phyloP scores from a whole-genome alignment of 139 green algal genomes.

The Monoraphidium neglectum region DNA sequence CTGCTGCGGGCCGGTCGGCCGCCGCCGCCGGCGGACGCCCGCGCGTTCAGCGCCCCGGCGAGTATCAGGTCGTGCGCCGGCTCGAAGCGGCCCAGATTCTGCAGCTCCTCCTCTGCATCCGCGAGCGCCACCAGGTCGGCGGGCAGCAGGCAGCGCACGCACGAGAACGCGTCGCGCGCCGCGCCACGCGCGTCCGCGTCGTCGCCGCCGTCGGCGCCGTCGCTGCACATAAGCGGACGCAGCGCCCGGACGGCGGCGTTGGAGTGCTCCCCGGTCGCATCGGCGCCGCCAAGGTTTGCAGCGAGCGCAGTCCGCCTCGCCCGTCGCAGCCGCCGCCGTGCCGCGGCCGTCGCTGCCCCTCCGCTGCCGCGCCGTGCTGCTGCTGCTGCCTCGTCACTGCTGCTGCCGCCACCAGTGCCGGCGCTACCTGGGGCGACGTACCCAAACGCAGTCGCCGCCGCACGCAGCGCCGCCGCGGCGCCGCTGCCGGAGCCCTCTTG shows the following conservation, averaged over 20 bases:
- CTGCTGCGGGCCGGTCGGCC: background rate
- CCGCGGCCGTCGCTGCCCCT: background rate
- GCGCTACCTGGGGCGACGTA: background rate
- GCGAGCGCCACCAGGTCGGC: conserved; percentile 19
- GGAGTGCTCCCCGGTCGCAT: background rate
- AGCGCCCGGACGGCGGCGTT: background rate
- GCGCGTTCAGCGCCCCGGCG: conserved; percentile 10
- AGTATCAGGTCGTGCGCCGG: conserved; percentile 24
- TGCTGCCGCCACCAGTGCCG: background rate
- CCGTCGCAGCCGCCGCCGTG: background rate
- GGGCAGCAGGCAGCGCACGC: conserved; percentile 20
- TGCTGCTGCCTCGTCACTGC: background rate
- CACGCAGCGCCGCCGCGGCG: conserved; percentile 3
- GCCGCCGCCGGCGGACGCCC: background rate
- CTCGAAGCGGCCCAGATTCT: conserved; percentile 22
- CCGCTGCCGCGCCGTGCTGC: background rate
- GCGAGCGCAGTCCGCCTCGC: background rate
- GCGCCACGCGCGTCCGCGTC: too few species aligned
- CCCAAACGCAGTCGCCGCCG: background rate
- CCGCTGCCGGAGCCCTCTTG: conserved; percentile 10
- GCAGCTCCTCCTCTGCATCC: conserved; percentile 21
- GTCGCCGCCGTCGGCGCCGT: background rate
- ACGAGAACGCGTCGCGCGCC: conserved; percentile 19
- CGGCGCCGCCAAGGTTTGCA: background rate
- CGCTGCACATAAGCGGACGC: background rate